These are phyloP conservation scores for Acacia melanoxylon DNA, from an alignment of 306 rosid species.

Conservation along the genomic window DNA sequence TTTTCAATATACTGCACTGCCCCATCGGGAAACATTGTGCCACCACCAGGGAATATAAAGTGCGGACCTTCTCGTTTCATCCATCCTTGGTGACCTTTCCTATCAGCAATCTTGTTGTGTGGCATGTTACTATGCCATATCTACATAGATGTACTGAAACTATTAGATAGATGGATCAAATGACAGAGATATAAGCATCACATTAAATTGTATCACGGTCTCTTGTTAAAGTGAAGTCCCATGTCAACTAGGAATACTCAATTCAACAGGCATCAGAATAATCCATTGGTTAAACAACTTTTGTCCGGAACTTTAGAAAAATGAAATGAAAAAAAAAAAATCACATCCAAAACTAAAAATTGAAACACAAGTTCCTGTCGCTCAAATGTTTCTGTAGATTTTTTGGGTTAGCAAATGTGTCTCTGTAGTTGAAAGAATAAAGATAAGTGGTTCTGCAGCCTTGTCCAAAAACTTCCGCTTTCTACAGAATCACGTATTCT, in stretches of 20 bases:
- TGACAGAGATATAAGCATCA: slow-evolving; percentile 5
- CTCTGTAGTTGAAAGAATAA: background rate
- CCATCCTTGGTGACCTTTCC: slow-evolving; percentile 99
- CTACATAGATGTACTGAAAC: slow-evolving; percentile 44
- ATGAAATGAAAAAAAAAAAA: background rate
- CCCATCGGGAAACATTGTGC: slow-evolving; percentile 98
- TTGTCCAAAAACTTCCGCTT: background rate
- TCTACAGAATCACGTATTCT: background rate
- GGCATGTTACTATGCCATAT: slow-evolving; percentile 97
- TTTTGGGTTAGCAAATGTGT: background rate
- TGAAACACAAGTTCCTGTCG: background rate
- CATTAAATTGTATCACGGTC: background rate
- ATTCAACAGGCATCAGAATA: slow-evolving; percentile 1
- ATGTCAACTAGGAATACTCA: slow-evolving; percentile 7
- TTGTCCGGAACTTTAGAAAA: background rate
- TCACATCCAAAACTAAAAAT: slow-evolving; percentile 1
- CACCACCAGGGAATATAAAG: slow-evolving; percentile 98
- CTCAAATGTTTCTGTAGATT: background rate
- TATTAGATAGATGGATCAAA: slow-evolving; percentile 26
- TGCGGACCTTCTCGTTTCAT: slow-evolving; percentile 83
- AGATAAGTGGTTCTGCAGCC: background rate
- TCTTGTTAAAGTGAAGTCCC: background rate
- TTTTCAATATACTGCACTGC: slow-evolving; percentile 89
- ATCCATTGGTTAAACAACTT: slow-evolving; percentile 8
- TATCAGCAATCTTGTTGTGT: slow-evolving; percentile 88